phyloP scores from a whole-genome alignment of 1,284 basidiomycete genomes.

The Trametes sp. region DNA sequence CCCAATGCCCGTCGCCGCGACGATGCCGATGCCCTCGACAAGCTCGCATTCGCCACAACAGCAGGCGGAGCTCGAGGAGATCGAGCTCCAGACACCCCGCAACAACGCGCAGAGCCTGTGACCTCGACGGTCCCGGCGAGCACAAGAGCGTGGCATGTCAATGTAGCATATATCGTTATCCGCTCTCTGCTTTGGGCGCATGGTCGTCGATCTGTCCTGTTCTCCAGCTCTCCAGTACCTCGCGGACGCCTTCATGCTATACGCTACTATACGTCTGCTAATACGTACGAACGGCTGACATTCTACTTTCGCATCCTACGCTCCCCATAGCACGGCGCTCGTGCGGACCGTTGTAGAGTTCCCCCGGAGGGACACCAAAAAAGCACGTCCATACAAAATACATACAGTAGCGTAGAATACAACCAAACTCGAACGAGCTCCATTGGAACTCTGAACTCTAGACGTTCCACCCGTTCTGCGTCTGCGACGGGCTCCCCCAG shows the following conservation, averaged over 20 bases:
- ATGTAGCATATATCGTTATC: conserved; percentile 12
- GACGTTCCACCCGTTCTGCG: conserved; percentile 52
- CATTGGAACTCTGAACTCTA: conserved; percentile 29
- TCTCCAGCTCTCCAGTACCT: not conserved
- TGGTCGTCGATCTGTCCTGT: not conserved
- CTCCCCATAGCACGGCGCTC: not conserved
- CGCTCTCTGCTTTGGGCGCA: conserved; percentile 4
- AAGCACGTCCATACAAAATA: conserved; percentile 11
- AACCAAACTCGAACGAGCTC: not conserved
- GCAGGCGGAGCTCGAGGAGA: conserved; percentile 35
- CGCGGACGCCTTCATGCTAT: not conserved
- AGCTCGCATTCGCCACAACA: conserved; percentile 5
- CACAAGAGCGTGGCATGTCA: not conserved
- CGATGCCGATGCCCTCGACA: conserved; percentile 31
- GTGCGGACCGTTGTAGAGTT: not conserved
- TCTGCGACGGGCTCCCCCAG: conserved; percentile 45
- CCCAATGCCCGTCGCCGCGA: conserved; percentile 23
- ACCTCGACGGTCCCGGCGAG: not conserved
- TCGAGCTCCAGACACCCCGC: conserved; percentile 37
- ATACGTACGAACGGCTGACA: not conserved
- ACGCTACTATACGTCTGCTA: not conserved
- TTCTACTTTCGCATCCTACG: no score
- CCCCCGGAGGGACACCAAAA: conserved; percentile 8
- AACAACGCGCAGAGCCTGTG: conserved; percentile 5
- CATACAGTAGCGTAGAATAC: conserved; percentile 18